phyloP scores from a whole-genome alignment of 2,329 filamentous ascomycete species.

The Apiospora sp. region DNA sequence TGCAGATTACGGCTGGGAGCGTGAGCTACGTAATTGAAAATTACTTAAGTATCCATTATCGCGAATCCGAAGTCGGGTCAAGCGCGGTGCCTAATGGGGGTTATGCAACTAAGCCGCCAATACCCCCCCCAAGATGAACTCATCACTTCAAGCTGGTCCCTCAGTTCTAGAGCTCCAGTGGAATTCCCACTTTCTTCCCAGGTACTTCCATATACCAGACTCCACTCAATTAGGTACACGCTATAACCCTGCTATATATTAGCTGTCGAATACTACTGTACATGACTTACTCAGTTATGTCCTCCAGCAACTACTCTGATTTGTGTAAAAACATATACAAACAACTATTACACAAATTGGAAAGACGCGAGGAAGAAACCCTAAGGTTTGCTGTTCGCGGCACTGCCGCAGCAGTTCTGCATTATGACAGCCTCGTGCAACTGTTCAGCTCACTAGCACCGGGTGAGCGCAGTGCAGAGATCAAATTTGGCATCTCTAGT shows the following conservation, averaged over 20 bases:
- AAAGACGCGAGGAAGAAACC: conserved; percentile 32
- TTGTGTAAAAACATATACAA: conserved; percentile 24
- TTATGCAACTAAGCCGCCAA: conserved; percentile 16
- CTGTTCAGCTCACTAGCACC: conserved; percentile 32
- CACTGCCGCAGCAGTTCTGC: conserved; percentile 32
- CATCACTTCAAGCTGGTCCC: neutral
- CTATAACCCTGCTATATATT: conserved; percentile 12
- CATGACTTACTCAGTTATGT: neutral
- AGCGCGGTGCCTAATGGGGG: conserved; percentile 8
- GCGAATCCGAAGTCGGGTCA: conserved; percentile 12
- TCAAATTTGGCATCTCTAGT: conserved; percentile 29
- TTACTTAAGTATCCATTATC: conserved; percentile 10
- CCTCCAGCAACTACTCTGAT: neutral
- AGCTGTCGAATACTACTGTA: conserved; percentile 8
- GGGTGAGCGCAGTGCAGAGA: conserved; percentile 24
- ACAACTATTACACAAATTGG: conserved; percentile 30
- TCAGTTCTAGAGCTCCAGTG: neutral
- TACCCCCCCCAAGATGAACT: conserved; percentile 3
- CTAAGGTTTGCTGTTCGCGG: conserved; percentile 35
- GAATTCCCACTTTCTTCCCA: conserved; percentile 4
- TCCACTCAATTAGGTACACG: conserved; percentile 14
- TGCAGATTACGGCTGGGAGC: neutral
- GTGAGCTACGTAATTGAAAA: conserved; percentile 8
- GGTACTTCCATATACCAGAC: conserved; percentile 1
- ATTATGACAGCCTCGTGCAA: conserved; percentile 30